Percentiles rank a stretch among this genome's conserved stretches.
phyloP scores from a whole-genome alignment of 345 rosid species.

The Citropsis articulata region DNA sequence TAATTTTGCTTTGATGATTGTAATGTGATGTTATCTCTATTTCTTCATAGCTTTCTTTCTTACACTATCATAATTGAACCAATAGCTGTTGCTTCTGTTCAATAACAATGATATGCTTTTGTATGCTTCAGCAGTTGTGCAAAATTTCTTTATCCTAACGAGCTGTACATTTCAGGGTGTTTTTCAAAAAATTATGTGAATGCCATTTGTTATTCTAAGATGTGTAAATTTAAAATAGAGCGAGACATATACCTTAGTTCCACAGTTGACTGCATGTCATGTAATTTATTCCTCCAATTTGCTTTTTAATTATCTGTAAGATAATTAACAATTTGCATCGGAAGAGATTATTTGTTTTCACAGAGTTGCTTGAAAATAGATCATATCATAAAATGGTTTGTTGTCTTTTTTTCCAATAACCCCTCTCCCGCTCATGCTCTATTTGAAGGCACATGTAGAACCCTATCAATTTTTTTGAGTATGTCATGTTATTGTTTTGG shows the following conservation, averaged over 20 bases:
- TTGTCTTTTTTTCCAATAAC: not conserved
- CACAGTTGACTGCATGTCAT: not conserved
- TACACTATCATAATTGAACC: not conserved
- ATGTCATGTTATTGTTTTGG: no score
- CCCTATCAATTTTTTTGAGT: not conserved
- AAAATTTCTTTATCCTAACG: not conserved
- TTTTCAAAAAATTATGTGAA: not conserved
- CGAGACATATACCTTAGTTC: not conserved
- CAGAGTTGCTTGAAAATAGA: not conserved
- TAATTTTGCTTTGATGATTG: slow-evolving; percentile 23
- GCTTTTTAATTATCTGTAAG: not conserved
- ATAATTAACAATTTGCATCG: not conserved
- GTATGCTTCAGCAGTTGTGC: not conserved
- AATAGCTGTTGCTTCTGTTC: not conserved
- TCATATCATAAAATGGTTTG: not conserved
- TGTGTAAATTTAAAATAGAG: not conserved
- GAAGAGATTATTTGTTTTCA: not conserved
- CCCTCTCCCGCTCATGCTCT: not conserved
- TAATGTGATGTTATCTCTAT: not conserved
- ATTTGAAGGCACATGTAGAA: not conserved
- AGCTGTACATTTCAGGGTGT: not conserved
- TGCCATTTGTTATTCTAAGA: not conserved
- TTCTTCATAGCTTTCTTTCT: not conserved
- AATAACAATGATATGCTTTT: not conserved
- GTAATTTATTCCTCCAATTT: not conserved